Evolutionary conservation across 2,329 filamentous ascomycete species (phyloP).

Genomic region (Ophiosphaerella herpotricha): DNA sequence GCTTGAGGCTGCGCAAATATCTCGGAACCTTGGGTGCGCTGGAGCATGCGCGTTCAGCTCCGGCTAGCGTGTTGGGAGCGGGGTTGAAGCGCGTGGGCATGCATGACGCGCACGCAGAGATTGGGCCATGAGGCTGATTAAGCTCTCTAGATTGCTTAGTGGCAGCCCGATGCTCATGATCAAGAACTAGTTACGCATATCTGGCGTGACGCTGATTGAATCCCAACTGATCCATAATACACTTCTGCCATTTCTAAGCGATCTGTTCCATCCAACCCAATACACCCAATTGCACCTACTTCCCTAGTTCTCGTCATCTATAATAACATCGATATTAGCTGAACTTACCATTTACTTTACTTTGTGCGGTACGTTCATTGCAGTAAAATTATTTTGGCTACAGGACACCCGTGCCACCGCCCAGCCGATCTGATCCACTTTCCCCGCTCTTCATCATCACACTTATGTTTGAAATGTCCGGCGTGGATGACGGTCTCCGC

Average conservation of each 20-base stretch:
- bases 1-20: slow-evolving; percentile 15
- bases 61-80: slow-evolving; percentile 4
- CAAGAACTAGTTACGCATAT: not conserved
- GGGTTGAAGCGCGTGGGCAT: slow-evolving; percentile 1
- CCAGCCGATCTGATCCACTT: no score
- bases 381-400: no score
- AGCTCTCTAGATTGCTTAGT: slow-evolving; percentile 2
- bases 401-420: no score
- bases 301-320: no score
- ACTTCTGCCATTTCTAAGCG: no score
- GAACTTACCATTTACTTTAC: no score
- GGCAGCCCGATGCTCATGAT: slow-evolving; percentile 1
- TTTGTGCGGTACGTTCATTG: no score
- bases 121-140: slow-evolving; percentile 6
- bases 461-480: slow-evolving; percentile 41
- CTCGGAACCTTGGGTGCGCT: slow-evolving; percentile 11
- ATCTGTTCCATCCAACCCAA: no score
- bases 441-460: not conserved
- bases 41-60: slow-evolving; percentile 2
- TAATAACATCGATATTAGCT: no score
- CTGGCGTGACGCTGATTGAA: not conserved
- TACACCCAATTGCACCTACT: no score
- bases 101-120: not conserved
- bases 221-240: no score
- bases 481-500: slow-evolving; percentile 42